Evolutionary conservation across 2,329 filamentous ascomycete species (phyloP).

Genomic region (Alternaria ventricosa): DNA sequence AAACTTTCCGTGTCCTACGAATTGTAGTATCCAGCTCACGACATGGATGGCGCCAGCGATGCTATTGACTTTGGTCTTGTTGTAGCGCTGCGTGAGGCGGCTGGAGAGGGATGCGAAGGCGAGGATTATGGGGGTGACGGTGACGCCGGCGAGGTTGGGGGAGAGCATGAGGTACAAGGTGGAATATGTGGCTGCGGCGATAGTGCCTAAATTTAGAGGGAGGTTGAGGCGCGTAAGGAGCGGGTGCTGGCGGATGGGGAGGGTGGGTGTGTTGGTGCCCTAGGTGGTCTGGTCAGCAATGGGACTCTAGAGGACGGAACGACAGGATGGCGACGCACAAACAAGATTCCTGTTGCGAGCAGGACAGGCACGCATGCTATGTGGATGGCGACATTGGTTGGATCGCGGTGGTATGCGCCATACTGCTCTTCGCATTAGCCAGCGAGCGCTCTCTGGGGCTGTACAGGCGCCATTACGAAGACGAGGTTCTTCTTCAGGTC

Average conservation of each 20-base stretch:
- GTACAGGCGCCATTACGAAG: constrained; percentile 27
- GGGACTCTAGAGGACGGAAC: background rate
- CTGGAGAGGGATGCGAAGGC: constrained; percentile 76
- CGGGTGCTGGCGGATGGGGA: constrained; percentile 44
- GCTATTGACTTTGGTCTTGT: constrained; percentile 62
- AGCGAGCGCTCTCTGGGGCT: background rate
- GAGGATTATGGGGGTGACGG: constrained; percentile 76
- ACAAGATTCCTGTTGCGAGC: constrained; percentile 71
- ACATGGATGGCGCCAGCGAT: constrained; percentile 72
- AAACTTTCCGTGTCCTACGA: constrained; percentile 87
- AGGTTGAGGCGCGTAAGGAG: constrained; percentile 45
- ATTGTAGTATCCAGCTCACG: constrained; percentile 83
- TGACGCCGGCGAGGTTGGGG: constrained; percentile 77
- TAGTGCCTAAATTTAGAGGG: constrained; percentile 53
- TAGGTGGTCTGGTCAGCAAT: constrained; percentile 32
- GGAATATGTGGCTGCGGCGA: constrained; percentile 68
- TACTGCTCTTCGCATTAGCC: constrained; percentile 61
- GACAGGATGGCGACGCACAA: constrained; percentile 61
- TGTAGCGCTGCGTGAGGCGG: constrained; percentile 67
- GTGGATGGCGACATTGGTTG: constrained; percentile 79
- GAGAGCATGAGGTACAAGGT: constrained; percentile 90
- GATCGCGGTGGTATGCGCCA: constrained; percentile 80
- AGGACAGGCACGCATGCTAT: constrained; percentile 79
- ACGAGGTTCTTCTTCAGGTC: constrained; percentile 45
- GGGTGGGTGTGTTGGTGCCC: constrained; percentile 63